Conservation (phyloP, 2,329 filamentous ascomycete genomes). For the Phyllosticta citrichinensis region DNA sequence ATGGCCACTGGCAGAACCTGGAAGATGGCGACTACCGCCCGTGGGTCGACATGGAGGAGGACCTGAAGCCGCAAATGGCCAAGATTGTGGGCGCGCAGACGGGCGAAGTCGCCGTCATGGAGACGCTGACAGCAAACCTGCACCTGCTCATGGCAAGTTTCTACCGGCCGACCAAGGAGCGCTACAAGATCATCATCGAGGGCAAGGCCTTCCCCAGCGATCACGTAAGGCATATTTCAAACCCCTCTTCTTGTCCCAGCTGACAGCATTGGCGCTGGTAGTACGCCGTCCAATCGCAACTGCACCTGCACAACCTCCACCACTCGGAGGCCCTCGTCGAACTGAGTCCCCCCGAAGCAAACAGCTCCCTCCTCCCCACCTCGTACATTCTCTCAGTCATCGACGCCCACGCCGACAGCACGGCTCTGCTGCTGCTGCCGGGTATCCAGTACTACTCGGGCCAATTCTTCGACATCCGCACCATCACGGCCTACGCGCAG, state of each 20-base stretch:
- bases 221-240: conserved; percentile 42
- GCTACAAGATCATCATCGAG: conserved; percentile 77
- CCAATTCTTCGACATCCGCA: conserved; percentile 73
- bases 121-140: conserved; percentile 71
- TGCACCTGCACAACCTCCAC: conserved; percentile 58
- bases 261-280: conserved; percentile 24
- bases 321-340: conserved; percentile 61
- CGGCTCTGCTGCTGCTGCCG: conserved; percentile 69
- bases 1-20: conserved; percentile 67
- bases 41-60: conserved; percentile 73
- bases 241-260: neutral
- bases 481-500: conserved; percentile 69
- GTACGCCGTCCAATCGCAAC: conserved; percentile 77
- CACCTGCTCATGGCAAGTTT: conserved; percentile 79
- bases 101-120: conserved; percentile 77
- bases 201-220: conserved; percentile 86
- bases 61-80: conserved; percentile 58
- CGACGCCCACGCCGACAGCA: conserved; percentile 60
- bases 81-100: conserved; percentile 64
- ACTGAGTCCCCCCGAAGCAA: conserved; percentile 49
- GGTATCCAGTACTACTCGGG: conserved; percentile 90
- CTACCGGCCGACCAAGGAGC: conserved; percentile 56
- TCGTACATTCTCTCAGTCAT: conserved; percentile 63
- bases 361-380: conserved; percentile 54
- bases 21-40: conserved; percentile 56